Conservation (phyloP, 2,329 filamentous ascomycete genomes). For the Fusarium praegraminearum region DNA sequence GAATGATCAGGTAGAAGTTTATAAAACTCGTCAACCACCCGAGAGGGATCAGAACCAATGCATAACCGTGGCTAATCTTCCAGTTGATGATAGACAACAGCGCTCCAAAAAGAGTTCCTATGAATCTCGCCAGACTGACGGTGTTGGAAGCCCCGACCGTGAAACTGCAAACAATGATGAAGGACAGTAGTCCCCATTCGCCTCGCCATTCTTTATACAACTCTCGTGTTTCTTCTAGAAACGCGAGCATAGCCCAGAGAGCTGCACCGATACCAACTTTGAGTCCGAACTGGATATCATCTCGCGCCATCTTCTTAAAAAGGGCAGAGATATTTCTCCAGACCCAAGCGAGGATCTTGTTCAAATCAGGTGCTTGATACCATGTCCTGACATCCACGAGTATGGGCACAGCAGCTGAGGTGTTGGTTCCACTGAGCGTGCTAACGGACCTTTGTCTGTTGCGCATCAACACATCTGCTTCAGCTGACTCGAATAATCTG, state of each 20-base stretch:
- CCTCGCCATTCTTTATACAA: constrained; percentile 90
- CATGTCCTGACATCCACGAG: constrained; percentile 18
- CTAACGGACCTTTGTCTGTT: constrained; percentile 7
- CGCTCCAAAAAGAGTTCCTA: constrained; percentile 87
- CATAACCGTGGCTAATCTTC: constrained; percentile 80
- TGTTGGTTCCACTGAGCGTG: not conserved
- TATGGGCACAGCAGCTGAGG: not conserved
- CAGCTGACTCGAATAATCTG: constrained; percentile 56
- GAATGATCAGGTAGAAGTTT: constrained; percentile 91
- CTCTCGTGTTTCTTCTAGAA: constrained; percentile 80
- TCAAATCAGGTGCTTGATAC: constrained; percentile 29
- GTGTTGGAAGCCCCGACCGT: constrained; percentile 98
- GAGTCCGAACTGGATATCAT: constrained; percentile 76
- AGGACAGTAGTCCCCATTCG: constrained; percentile 95
- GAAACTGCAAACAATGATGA: constrained; percentile 99
- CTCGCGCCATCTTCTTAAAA: constrained; percentile 59
- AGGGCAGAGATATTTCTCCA: constrained; percentile 50
- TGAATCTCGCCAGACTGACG: constrained; percentile 85
- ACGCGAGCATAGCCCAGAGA: constrained; percentile 89
- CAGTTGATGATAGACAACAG: constrained; percentile 81
- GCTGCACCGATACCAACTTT: constrained; percentile 94
- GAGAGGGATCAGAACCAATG: constrained; percentile 78
- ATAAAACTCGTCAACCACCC: constrained; percentile 85
- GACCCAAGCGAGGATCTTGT: constrained; percentile 41
- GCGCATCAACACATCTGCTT: constrained; percentile 36